A percentile compares a stretch with the other conserved stretches of the same genome.
phyloP scores from a whole-genome alignment of 2,329 filamentous ascomycete species.

The Trichophyton equinum region DNA sequence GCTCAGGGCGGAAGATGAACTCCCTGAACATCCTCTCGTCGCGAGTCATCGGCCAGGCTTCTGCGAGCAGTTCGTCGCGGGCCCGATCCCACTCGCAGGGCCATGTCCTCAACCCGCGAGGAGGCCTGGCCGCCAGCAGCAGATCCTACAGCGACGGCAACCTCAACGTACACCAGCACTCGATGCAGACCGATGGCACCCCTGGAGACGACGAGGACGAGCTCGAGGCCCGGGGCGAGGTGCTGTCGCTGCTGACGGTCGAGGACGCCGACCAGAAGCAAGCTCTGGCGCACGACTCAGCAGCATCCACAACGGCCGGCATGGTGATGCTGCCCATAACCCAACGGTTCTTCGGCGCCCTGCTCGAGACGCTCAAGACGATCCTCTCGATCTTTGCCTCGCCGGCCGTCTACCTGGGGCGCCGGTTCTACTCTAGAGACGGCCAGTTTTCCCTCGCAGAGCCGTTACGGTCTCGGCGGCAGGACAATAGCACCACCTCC shows the following conservation, averaged over 20 bases:
- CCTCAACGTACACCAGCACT: constrained; percentile 18
- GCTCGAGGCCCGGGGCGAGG: constrained; percentile 29
- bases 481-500: constrained; percentile 7
- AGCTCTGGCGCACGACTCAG: constrained; percentile 36
- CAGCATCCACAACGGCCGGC: constrained; percentile 9
- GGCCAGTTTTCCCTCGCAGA: constrained; percentile 67
- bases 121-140: constrained; percentile 26
- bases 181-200: constrained; percentile 19
- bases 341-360: constrained; percentile 55
- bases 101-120: constrained; percentile 25
- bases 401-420: constrained; percentile 69
- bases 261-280: constrained; percentile 55
- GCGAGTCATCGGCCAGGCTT: constrained; percentile 55
- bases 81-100: constrained; percentile 44
- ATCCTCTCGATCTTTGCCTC: constrained; percentile 65
- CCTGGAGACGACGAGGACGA: constrained; percentile 13
- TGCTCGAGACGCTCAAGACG: constrained; percentile 66
- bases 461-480: constrained; percentile 53
- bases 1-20: constrained; percentile 64
- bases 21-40: constrained; percentile 88
- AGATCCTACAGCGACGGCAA: constrained; percentile 34
- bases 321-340: constrained; percentile 40
- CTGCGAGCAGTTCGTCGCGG: constrained; percentile 33
- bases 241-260: constrained; percentile 24
- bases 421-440: constrained; percentile 69